These are phyloP conservation scores for Torulaspora quercuum DNA, from an alignment of 805 yeast genomes.

Conservation along the genomic window DNA sequence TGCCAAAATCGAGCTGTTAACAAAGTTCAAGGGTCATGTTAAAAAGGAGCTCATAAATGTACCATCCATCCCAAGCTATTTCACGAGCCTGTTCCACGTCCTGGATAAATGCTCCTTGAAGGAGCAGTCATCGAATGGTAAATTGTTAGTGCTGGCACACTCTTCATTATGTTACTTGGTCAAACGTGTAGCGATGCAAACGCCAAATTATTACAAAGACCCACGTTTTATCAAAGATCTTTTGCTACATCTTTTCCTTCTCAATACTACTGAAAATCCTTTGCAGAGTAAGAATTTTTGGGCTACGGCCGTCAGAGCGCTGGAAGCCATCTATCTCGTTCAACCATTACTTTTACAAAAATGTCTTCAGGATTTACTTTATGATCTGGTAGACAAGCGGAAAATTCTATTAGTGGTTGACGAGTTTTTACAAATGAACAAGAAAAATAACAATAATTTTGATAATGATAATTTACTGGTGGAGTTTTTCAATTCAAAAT, in stretches of 20 bases:
- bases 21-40: constrained; percentile 36
- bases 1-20: constrained; percentile 22
- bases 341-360: constrained; percentile 20
- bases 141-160: constrained; percentile 33
- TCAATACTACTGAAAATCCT: constrained; percentile 9
- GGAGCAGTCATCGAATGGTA: constrained; percentile 3
- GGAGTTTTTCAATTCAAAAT: constrained; percentile 32
- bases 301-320: constrained; percentile 31
- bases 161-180: constrained; percentile 45
- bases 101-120: constrained; percentile 4
- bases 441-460: constrained; percentile 34
- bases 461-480: constrained; percentile 1
- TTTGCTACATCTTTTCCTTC: constrained; percentile 15
- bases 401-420: constrained; percentile 24
- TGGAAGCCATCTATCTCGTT: constrained; percentile 33
- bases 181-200: constrained; percentile 43
- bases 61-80: constrained; percentile 24
- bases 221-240: constrained; percentile 12
- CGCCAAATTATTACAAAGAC: constrained; percentile 24
- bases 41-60: constrained; percentile 35
- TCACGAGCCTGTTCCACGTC: constrained; percentile 24
- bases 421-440: constrained; percentile 27
- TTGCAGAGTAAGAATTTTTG: constrained; percentile 29
- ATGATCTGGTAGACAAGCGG: constrained; percentile 10
- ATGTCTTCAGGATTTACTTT: constrained; percentile 9